These are phyloP conservation scores for Diophrys appendiculata DNA, from an alignment of 73 alveolate genomes.

Conservation along the genomic window DNA sequence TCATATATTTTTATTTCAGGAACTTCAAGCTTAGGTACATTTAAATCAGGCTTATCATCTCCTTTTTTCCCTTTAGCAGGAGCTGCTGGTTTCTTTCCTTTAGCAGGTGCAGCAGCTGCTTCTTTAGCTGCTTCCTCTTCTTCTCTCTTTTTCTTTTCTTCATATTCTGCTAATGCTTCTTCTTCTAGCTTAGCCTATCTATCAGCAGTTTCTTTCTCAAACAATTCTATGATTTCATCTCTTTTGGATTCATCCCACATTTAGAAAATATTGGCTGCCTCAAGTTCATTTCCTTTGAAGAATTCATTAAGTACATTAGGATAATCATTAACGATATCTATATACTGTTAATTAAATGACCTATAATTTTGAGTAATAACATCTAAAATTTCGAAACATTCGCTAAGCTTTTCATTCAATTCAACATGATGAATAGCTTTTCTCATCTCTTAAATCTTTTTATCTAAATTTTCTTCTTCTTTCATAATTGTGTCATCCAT, in stretches of 20 bases:
- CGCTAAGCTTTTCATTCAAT: conserved; percentile 56
- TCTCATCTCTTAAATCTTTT: conserved; percentile 52
- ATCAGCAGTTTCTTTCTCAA: conserved; percentile 59
- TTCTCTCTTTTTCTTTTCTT: conserved; percentile 58
- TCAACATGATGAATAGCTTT: conserved; percentile 67
- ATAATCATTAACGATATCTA: conserved; percentile 53
- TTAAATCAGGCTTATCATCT: conserved; percentile 56
- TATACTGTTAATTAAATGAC: conserved; percentile 42
- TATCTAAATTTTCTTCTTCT: conserved; percentile 60
- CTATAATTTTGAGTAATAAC: conserved; percentile 56
- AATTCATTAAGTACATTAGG: conserved; percentile 46
- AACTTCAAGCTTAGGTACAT: conserved; percentile 64
- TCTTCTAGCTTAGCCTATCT: conserved; percentile 58
- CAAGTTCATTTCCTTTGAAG: conserved; percentile 42
- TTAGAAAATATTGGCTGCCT: conserved; percentile 38
- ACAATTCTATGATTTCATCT: conserved; percentile 48
- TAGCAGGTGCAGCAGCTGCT: conserved; percentile 59
- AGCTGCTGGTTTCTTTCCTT: conserved; percentile 60
- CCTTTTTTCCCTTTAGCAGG: conserved; percentile 32
- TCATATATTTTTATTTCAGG: conserved; percentile 49
- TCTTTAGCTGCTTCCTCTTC: conserved; percentile 57
- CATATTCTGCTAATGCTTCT: conserved; percentile 52
- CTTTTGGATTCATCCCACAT: conserved; percentile 40
- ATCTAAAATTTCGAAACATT: conserved; percentile 65
- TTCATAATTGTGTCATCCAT: conserved; percentile 53